Base-by-base conservation (phyloP, 306 rosid genomes). In the Citrullus colocynthis region DNA sequence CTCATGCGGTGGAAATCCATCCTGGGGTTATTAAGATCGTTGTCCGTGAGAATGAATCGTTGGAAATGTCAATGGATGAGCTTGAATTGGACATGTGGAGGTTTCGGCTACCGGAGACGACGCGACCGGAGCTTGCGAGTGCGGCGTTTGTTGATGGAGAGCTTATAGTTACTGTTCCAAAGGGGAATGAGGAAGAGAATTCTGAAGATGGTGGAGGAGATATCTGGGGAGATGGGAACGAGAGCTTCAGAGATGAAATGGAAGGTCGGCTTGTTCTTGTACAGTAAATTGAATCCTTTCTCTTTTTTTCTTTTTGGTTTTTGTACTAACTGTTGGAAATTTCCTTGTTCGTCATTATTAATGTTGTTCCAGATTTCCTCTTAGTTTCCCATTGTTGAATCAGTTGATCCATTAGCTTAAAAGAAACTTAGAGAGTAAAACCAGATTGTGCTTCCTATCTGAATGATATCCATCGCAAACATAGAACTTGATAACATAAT, bases 71-170 rank as follows among this genome's bases (percentile, higher is more conserved):
- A 52, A 42, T 92, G 49, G 98, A 96, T 41, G 93, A 88, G 54
- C 88, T 96, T 0, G 98, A 96, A 71, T 91, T 96, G 9, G 99
- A 96, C 24, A 78, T 91, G 88, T 96, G 99, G 99, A 89, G 99
- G 91, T 92, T 96, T 32, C 86, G 99, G 77, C 83, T 96, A 77
- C 99, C 99, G 30, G 98, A 92, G 70, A 84, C 97, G 17, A 96
- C 99, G 3, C 74, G 84, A 80, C 99, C 99, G 14, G 99, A 96
- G 84, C 92, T 91, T 5, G 99, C 97, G 0, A 96, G 96, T 42
- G 99, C 97, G 15, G 93, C 86, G 8, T 90, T 91, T 28, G 91
- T 85, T 0, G 90, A 91, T 13, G 99, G 99, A 0, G 99, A 92
- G 81, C 97, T 96, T 42, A 85, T 96, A 12, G 99, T 96, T 56